These are phyloP conservation scores for Zoysia japonica DNA, from an alignment of 176 grass and related monocot genomes.

Conservation along the genomic window DNA sequence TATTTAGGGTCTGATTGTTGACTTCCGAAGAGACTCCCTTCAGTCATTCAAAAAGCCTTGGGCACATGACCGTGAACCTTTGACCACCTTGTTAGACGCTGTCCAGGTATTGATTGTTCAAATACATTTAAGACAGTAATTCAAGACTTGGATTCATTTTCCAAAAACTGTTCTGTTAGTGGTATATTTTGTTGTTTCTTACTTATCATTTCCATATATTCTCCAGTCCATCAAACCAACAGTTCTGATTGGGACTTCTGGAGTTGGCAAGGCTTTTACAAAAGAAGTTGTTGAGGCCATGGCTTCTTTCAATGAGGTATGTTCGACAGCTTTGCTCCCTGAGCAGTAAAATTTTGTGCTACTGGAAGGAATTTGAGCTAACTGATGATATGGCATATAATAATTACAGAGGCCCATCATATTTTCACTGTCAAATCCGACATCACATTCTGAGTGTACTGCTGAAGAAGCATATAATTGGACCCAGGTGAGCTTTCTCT, in stretches of 20 bases:
- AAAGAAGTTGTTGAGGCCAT: conserved; percentile 86
- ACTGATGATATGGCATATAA: background rate
- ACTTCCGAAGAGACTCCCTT: conserved; percentile 68
- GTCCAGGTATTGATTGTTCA: conserved; percentile 62
- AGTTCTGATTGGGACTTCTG: conserved; percentile 93
- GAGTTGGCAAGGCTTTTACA: conserved; percentile 82
- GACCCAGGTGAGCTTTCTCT: conserved; percentile 58
- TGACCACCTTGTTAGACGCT: conserved; percentile 71
- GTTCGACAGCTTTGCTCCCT: background rate
- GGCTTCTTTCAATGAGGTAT: conserved; percentile 88
- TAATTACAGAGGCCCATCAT: conserved; percentile 80
- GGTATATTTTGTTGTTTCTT: conserved; percentile 24
- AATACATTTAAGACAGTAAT: conserved; percentile 18
- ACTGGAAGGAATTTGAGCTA: conserved; percentile 13
- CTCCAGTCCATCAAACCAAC: conserved; percentile 89
- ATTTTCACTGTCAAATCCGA: conserved; percentile 90
- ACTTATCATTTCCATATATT: conserved; percentile 41
- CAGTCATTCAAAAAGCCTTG: conserved; percentile 91
- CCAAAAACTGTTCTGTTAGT: conserved; percentile 15
- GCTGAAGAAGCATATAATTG: conserved; percentile 93
- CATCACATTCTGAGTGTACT: conserved; percentile 90
- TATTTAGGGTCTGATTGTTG: conserved; percentile 89
- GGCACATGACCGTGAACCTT: conserved; percentile 88
- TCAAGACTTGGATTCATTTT: background rate
- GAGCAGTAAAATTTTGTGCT: conserved; percentile 11